phyloP scores from a whole-genome alignment of 1,139 yeast genomes.

The Torulaspora pretoriensis region DNA sequence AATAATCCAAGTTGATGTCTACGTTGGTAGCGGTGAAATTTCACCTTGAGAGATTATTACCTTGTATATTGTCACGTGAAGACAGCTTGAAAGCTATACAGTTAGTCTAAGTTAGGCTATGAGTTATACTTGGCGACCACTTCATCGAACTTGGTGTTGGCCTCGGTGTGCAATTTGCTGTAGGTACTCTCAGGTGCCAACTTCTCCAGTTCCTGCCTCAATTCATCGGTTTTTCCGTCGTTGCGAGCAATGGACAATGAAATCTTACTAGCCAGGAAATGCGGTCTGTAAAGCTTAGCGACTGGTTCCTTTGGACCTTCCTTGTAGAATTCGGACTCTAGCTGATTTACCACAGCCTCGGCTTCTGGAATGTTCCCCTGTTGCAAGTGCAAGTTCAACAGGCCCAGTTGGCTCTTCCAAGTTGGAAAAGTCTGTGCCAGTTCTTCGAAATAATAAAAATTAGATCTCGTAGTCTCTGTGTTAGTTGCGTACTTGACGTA shows the following conservation, averaged over 20 bases:
- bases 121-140: constrained; percentile 48
- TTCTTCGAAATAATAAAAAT: constrained; percentile 37
- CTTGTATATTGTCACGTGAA: not conserved
- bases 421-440: constrained; percentile 36
- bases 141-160: constrained; percentile 48
- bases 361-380: constrained; percentile 43
- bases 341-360: constrained; percentile 36
- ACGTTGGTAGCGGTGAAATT: not conserved
- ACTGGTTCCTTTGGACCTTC: constrained; percentile 25
- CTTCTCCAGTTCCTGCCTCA: constrained; percentile 42
- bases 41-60: not conserved
- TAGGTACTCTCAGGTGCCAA: constrained; percentile 46
- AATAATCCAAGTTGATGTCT: not conserved
- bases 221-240: constrained; percentile 38
- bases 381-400: constrained; percentile 41
- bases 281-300: constrained; percentile 36
- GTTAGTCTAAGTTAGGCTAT: not conserved
- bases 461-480: constrained; percentile 31
- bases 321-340: constrained; percentile 32
- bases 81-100: not conserved
- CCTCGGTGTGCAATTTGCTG: constrained; percentile 44
- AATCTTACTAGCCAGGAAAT: constrained; percentile 52
- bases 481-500: constrained; percentile 33
- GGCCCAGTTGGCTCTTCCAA: constrained; percentile 39
- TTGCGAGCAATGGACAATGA: constrained; percentile 50